phyloP scores from a whole-genome alignment of 108 stramenopile species.

The Heterococcus sp. region DNA sequence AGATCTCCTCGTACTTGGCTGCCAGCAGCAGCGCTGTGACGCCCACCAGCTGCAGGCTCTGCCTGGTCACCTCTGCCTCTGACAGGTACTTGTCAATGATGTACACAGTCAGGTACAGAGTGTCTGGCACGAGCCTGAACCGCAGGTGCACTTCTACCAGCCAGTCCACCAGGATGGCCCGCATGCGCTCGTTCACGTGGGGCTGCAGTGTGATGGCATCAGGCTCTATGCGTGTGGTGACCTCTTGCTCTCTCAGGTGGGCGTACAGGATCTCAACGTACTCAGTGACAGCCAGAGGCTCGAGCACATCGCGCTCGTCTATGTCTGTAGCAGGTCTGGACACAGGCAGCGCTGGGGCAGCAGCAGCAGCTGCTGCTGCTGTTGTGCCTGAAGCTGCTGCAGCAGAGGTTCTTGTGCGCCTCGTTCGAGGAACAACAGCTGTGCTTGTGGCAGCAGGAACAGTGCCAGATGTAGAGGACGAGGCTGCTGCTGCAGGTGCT shows the following conservation, averaged over 20 bases:
- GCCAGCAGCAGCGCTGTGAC: constrained; percentile 92
- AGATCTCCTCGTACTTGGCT: constrained; percentile 99
- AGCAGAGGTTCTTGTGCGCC: background rate
- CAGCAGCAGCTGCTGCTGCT: background rate
- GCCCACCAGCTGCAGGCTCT: constrained; percentile 95
- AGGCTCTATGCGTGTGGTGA: constrained; percentile 64
- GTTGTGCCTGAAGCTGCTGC: no score
- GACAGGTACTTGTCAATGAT: constrained; percentile 93
- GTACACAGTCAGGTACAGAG: constrained; percentile 92
- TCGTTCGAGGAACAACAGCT: no score
- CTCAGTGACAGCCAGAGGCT: constrained; percentile 87
- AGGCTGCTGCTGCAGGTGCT: no score
- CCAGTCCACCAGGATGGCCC: constrained; percentile 96
- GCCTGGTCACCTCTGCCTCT: constrained; percentile 54
- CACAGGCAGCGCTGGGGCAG: constrained; percentile 54
- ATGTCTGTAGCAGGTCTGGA: constrained; percentile 67
- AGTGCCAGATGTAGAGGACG: no score
- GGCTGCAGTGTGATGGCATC: constrained; percentile 80
- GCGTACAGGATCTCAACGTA: constrained; percentile 91
- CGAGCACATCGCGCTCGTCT: constrained; percentile 83
- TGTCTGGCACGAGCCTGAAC: constrained; percentile 94
- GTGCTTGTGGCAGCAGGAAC: no score
- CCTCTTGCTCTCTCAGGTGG: constrained; percentile 80
- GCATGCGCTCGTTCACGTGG: constrained; percentile 88
- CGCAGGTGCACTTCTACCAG: constrained; percentile 96